These are phyloP conservation scores for Dendrocalamus latiflorus DNA, from an alignment of 202 grass and related monocot species.

Conservation along the genomic window DNA sequence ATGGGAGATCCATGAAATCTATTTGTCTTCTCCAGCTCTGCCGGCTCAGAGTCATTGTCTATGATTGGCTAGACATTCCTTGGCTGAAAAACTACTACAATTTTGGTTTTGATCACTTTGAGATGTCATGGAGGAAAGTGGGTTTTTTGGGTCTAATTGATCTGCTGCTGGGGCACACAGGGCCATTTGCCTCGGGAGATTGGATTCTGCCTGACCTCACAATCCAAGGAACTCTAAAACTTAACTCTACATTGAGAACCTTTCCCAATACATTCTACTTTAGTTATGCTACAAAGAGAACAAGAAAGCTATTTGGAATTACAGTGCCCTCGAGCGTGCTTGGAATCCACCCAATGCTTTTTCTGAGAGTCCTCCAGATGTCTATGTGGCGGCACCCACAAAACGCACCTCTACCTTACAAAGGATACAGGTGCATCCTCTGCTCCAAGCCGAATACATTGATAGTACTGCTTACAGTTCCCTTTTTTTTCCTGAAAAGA, in stretches of 20 bases:
- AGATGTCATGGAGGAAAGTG: too few relatives aligned
- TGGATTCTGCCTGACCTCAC: too few relatives aligned
- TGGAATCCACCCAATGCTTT: constrained; percentile 91
- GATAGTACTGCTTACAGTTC: background rate
- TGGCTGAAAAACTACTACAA: too few relatives aligned
- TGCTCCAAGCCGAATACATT: background rate
- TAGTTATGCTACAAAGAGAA: too few relatives aligned
- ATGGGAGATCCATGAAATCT: constrained; percentile 74
- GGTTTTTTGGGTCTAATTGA: too few relatives aligned
- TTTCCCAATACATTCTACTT: too few relatives aligned
- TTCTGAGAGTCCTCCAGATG: constrained; percentile 96
- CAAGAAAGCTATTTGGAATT: constrained; percentile 69
- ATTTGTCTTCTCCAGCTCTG: constrained; percentile 87
- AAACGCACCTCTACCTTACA: constrained; percentile 65
- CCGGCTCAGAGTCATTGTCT: constrained; percentile 78
- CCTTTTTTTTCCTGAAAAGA: background rate
- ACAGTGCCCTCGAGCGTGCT: constrained; percentile 82
- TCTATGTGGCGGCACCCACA: constrained; percentile 76
- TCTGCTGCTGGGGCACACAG: too few relatives aligned
- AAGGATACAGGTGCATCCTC: constrained; percentile 77
- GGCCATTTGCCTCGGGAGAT: too few relatives aligned
- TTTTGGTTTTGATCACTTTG: too few relatives aligned
- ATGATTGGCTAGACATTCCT: too few relatives aligned
- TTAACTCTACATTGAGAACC: too few relatives aligned
- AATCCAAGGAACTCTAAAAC: too few relatives aligned